phyloP scores from a whole-genome alignment of 2,329 filamentous ascomycete genomes.

The Falciphora oryzae region DNA sequence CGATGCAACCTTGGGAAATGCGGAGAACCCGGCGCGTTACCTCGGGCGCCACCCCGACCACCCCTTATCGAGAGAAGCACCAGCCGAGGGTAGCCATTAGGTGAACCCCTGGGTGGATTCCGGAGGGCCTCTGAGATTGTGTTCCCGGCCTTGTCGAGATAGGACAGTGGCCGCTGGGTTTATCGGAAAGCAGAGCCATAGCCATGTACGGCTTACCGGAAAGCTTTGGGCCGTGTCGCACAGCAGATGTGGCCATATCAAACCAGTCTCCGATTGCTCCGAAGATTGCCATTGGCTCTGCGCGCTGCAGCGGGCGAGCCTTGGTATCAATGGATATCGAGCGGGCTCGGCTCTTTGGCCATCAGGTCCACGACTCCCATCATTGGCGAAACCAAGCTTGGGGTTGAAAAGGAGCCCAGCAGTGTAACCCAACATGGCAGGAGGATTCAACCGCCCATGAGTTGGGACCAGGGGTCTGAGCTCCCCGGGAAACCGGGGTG shows the following conservation, averaged over 20 bases:
- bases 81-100: background rate
- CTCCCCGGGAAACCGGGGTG: background rate
- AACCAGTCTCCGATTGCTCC: background rate
- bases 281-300: background rate
- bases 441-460: background rate
- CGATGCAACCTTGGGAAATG: constrained; percentile 33
- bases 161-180: too few relatives aligned
- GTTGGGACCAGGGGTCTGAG: background rate
- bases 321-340: background rate
- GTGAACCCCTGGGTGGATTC: too few relatives aligned
- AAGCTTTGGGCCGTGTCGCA: too few relatives aligned
- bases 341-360: background rate
- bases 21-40: too few relatives aligned
- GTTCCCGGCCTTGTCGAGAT: background rate
- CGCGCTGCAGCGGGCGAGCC: too few relatives aligned
- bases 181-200: too few relatives aligned
- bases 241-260: too few relatives aligned
- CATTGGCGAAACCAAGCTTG: too few relatives aligned
- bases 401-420: too few relatives aligned
- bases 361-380: too few relatives aligned
- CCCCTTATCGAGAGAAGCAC: background rate
- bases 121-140: too few relatives aligned
- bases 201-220: too few relatives aligned
- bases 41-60: background rate
- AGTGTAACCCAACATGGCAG: background rate